These are phyloP conservation scores for Trichoderma asperelloides DNA, from an alignment of 495 filamentous ascomycete genomes.

Conservation along the genomic window DNA sequence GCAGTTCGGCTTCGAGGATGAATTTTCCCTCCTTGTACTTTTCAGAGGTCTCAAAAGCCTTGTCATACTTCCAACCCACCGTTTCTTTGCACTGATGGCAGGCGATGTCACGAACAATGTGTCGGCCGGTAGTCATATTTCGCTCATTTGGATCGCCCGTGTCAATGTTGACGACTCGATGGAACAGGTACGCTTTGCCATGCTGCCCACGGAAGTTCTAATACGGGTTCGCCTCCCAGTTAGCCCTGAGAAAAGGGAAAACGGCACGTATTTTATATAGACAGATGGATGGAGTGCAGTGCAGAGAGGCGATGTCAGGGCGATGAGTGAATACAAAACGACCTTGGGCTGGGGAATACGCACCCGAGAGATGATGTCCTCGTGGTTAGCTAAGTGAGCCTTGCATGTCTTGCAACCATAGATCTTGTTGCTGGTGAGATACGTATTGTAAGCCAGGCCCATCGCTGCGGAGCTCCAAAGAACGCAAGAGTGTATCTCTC, in stretches of 20 bases:
- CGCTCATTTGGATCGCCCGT: slow-evolving; percentile 75
- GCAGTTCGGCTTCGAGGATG: slow-evolving; percentile 87
- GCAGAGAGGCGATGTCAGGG: no score
- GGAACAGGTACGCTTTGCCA: slow-evolving; percentile 96
- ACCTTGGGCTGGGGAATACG: slow-evolving; percentile 16
- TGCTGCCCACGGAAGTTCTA: slow-evolving; percentile 98
- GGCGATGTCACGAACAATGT: slow-evolving; percentile 85
- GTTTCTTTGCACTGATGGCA: slow-evolving; percentile 84
- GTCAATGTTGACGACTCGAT: slow-evolving; percentile 82
- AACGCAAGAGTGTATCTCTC: no score
- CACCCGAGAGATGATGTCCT: slow-evolving; percentile 93
- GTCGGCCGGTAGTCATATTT: slow-evolving; percentile 96
- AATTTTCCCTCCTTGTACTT: slow-evolving; percentile 99
- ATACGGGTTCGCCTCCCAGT: neutral
- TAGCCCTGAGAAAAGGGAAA: slow-evolving; percentile 3
- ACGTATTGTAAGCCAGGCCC: slow-evolving; percentile 94
- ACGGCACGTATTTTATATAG: neutral
- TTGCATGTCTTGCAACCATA: slow-evolving; percentile 96
- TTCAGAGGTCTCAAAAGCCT: slow-evolving; percentile 81
- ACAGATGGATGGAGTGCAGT: neutral
- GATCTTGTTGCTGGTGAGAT: slow-evolving; percentile 80
- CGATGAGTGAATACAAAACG: no score
- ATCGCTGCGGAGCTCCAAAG: slow-evolving; percentile 34
- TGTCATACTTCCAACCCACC: slow-evolving; percentile 99
- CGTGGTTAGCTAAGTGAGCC: slow-evolving; percentile 86